A percentile compares a stretch with the other conserved stretches of the same genome.
Evolutionary conservation across 306 rosid species (phyloP).

Genomic region (Abrus pulchellus): DNA sequence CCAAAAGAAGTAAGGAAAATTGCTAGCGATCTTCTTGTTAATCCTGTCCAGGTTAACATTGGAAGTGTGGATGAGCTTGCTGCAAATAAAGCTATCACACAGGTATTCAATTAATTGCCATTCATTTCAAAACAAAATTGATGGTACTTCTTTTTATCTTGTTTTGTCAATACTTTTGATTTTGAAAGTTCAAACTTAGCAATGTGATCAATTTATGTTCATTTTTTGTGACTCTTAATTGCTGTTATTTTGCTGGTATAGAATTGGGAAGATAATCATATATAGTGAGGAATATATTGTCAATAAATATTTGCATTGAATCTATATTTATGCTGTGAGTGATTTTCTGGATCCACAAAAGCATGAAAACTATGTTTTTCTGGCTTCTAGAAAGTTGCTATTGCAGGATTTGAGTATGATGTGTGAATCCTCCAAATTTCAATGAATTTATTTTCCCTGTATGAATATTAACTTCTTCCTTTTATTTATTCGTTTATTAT

Average conservation of each 20-base stretch:
- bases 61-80: slow-evolving; percentile 96
- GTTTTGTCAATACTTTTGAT: slow-evolving; percentile 37
- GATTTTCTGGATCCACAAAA: slow-evolving; percentile 5
- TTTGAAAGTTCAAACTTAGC: slow-evolving; percentile 26
- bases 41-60: slow-evolving; percentile 97
- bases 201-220: slow-evolving; percentile 7
- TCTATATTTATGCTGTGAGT: slow-evolving; percentile 2
- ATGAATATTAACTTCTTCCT: not conserved
- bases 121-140: not conserved
- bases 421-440: not conserved
- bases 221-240: not conserved
- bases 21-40: slow-evolving; percentile 92
- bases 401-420: not conserved
- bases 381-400: not conserved
- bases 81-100: slow-evolving; percentile 97
- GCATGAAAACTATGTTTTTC: slow-evolving; percentile 7
- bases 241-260: slow-evolving; percentile 3
- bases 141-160: slow-evolving; percentile 17
- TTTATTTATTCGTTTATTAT: not conserved
- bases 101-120: slow-evolving; percentile 59
- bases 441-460: not conserved
- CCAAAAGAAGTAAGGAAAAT: slow-evolving; percentile 99
- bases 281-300: not conserved
- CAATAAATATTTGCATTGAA: not conserved
- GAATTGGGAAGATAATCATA: not conserved